Conservation (phyloP, 495 filamentous ascomycete species). For the Pseudotulostoma volvatum region DNA sequence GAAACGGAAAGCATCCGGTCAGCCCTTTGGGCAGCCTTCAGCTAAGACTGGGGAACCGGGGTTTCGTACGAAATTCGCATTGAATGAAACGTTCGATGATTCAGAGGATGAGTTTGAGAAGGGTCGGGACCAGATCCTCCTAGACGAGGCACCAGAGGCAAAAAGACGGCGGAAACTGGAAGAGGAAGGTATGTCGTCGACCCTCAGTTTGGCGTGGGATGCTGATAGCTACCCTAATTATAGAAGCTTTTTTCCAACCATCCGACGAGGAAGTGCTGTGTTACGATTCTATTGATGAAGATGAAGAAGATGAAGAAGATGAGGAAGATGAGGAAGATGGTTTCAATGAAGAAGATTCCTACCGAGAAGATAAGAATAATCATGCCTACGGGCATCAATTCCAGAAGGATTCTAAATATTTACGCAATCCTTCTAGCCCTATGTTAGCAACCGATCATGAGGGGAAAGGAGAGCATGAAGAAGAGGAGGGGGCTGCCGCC, state of each 20-base stretch:
- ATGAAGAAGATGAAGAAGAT: slow-evolving; percentile 33
- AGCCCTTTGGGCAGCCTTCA: slow-evolving; percentile 13
- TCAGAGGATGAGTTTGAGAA: slow-evolving; percentile 85
- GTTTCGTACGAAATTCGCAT: slow-evolving; percentile 26
- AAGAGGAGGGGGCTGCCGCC: slow-evolving; percentile 58
- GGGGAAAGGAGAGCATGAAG: slow-evolving; percentile 37
- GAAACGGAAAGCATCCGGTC: slow-evolving; percentile 57
- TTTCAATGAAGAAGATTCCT: slow-evolving; percentile 25
- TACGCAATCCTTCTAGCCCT: slow-evolving; percentile 10
- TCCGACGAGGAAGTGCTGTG: slow-evolving; percentile 84
- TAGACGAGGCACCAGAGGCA: slow-evolving; percentile 62
- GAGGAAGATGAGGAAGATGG: slow-evolving; percentile 37
- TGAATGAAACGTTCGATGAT: slow-evolving; percentile 76
- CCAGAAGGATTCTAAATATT: slow-evolving; percentile 13
- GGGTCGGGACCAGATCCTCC: slow-evolving; percentile 64
- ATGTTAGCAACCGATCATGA: slow-evolving; percentile 6
- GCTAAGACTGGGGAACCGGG: slow-evolving; percentile 29
- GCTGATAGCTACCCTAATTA: not conserved
- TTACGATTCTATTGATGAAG: slow-evolving; percentile 37
- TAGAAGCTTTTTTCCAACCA: slow-evolving; percentile 43
- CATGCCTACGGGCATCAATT: slow-evolving; percentile 5
- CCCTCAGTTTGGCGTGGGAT: not conserved
- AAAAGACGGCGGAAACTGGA: slow-evolving; percentile 54
- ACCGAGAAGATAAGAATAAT: slow-evolving; percentile 22
- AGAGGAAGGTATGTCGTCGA: slow-evolving; percentile 37